A percentile compares a stretch with the other conserved stretches of the same genome.
phyloP scores from a whole-genome alignment of 148 eudicot species.

The Chenopodium suecicum region DNA sequence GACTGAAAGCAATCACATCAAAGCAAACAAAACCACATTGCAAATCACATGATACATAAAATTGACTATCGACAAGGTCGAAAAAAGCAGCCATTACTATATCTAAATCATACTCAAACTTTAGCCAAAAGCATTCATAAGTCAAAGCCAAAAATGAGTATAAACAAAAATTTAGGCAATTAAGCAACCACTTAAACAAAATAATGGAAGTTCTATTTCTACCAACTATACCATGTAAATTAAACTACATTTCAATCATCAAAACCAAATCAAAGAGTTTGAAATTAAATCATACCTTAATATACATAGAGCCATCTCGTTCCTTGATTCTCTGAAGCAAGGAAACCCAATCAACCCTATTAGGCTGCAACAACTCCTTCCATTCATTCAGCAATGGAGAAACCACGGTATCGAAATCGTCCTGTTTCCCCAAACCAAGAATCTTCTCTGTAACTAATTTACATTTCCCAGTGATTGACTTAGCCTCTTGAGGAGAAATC shows the following conservation, averaged over 20 bases:
- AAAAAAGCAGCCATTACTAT: neutral
- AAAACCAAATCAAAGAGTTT: neutral
- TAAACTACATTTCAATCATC: neutral
- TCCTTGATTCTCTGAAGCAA: slow-evolving; percentile 65
- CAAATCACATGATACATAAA: neutral
- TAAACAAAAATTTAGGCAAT: neutral
- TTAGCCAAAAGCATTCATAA: neutral
- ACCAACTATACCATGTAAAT: neutral
- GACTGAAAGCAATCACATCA: neutral
- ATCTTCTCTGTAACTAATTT: slow-evolving; percentile 70
- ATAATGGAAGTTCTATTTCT: neutral
- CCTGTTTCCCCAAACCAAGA: slow-evolving; percentile 46
- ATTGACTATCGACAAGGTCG: neutral
- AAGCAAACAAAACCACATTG: neutral
- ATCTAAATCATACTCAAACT: neutral
- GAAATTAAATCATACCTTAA: slow-evolving; percentile 50
- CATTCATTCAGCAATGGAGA: slow-evolving; percentile 62
- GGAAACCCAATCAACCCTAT: slow-evolving; percentile 70
- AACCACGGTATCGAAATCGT: slow-evolving; percentile 49
- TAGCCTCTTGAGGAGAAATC: slow-evolving; percentile 70
- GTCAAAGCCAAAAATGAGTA: neutral
- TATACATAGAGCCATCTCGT: slow-evolving; percentile 36
- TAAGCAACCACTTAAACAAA: neutral
- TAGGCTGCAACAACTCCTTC: slow-evolving; percentile 69
- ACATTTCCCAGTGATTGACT: slow-evolving; percentile 68